phyloP scores from a whole-genome alignment of 768 basidiomycete genomes.

The Mycena rebaudengoi region DNA sequence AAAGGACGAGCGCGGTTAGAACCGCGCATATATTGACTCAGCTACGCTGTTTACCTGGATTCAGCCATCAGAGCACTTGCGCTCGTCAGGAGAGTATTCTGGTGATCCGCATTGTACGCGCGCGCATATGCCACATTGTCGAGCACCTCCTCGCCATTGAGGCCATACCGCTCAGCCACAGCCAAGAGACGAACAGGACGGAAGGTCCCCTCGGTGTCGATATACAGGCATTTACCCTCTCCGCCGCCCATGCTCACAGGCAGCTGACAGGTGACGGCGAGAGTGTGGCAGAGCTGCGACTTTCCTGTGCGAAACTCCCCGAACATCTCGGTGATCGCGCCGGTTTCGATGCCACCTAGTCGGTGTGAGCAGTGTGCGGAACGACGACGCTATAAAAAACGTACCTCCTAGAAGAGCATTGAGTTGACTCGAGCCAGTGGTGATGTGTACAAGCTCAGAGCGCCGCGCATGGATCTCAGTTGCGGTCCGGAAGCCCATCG shows the following conservation, averaged over 20 bases:
- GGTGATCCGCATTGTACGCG: slow-evolving; percentile 99
- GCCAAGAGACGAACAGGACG: slow-evolving; percentile 94
- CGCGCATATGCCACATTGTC: slow-evolving; percentile 99
- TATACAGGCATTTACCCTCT: slow-evolving; percentile 98
- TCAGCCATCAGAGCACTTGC: slow-evolving; percentile 99
- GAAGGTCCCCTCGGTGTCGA: slow-evolving; percentile 99
- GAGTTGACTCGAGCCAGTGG: slow-evolving; percentile 95
- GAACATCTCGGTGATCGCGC: slow-evolving; percentile 97
- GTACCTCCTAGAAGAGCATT: slow-evolving; percentile 94
- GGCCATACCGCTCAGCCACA: slow-evolving; percentile 94
- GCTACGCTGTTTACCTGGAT: slow-evolving; percentile 74
- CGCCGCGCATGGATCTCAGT: slow-evolving; percentile 96
- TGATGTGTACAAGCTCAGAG: slow-evolving; percentile 95
- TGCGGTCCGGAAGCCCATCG: slow-evolving; percentile 97
- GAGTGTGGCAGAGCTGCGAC: slow-evolving; percentile 96
- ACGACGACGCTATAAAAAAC: slow-evolving; percentile 25
- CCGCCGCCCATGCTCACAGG: slow-evolving; percentile 98
- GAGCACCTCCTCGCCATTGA: slow-evolving; percentile 96
- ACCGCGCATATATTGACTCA: slow-evolving; percentile 32
- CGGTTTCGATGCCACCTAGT: slow-evolving; percentile 96
- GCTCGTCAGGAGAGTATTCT: slow-evolving; percentile 85
- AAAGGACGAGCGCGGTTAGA: slow-evolving; percentile 22
- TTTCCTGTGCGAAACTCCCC: slow-evolving; percentile 99
- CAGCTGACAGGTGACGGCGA: slow-evolving; percentile 97
- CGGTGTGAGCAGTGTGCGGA: not conserved